Percentiles rank a stretch among this genome's conserved stretches.
These are phyloP conservation scores for Abortiporus biennis DNA, from an alignment of 1,284 basidiomycete genomes.

Conservation along the genomic window DNA sequence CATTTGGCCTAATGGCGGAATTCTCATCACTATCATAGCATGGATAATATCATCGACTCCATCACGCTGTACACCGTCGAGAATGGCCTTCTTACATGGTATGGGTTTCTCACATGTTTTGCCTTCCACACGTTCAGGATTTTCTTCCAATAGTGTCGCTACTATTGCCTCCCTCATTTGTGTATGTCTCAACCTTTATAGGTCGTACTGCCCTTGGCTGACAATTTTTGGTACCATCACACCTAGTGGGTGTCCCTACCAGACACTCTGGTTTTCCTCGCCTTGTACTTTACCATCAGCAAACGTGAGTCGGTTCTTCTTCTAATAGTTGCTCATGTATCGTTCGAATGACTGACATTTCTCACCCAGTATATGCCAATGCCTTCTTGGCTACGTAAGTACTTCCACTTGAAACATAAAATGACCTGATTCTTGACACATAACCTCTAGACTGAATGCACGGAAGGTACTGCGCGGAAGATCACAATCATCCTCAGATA, in stretches of 20 bases:
- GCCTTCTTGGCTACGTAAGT: slow-evolving; percentile 30
- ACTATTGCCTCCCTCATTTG: neutral
- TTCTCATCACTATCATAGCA: neutral
- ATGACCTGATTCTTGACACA: too few species aligned
- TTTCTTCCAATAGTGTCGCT: neutral
- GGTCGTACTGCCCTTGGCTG: slow-evolving; percentile 12
- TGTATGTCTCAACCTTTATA: neutral
- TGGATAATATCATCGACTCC: slow-evolving; percentile 1
- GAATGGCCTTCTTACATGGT: neutral
- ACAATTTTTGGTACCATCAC: neutral
- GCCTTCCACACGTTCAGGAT: slow-evolving; percentile 12
- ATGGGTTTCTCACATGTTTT: slow-evolving; percentile 1
- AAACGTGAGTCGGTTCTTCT: slow-evolving; percentile 4
- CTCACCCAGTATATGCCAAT: slow-evolving; percentile 30
- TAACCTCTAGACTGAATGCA: slow-evolving; percentile 3
- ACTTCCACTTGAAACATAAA: too few species aligned
- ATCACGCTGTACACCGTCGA: slow-evolving; percentile 2
- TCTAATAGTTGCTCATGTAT: too few species aligned
- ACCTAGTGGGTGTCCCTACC: slow-evolving; percentile 3
- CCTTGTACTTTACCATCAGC: slow-evolving; percentile 2
- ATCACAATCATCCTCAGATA: neutral
- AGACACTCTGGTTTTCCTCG: slow-evolving; percentile 2
- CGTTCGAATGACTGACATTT: too few species aligned
- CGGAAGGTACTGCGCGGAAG: slow-evolving; percentile 6
- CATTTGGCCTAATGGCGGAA: neutral